Percentiles rank a stretch among this genome's conserved stretches.
Evolutionary conservation across 345 rosid species (phyloP).

Genomic region (Gossypium australe): DNA sequence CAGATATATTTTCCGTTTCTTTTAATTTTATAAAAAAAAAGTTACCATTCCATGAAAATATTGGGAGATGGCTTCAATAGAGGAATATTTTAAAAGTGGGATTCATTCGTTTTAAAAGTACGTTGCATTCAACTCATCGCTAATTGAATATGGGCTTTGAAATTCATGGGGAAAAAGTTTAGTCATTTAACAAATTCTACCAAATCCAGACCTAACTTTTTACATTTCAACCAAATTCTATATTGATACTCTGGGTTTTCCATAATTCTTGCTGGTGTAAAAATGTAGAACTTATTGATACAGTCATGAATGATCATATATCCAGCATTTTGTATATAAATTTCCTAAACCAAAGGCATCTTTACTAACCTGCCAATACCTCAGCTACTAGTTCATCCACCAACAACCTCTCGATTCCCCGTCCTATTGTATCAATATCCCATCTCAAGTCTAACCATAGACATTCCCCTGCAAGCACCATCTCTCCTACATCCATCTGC

Average conservation of each 20-base stretch:
- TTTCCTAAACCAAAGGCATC: slow-evolving; percentile 20
- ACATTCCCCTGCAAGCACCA: slow-evolving; percentile 29
- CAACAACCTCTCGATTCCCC: slow-evolving; percentile 58
- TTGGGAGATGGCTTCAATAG: no score
- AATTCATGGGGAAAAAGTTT: background rate
- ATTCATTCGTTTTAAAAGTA: no score
- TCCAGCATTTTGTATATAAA: slow-evolving; percentile 18
- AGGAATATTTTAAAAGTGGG: no score
- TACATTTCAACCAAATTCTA: background rate
- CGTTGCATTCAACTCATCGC: no score
- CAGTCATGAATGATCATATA: slow-evolving; percentile 19
- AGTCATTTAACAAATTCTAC: background rate
- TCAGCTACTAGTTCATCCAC: slow-evolving; percentile 63
- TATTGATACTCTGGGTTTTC: background rate
- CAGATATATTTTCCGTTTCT: no score
- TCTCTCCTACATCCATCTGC: slow-evolving; percentile 33
- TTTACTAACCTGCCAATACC: slow-evolving; percentile 24
- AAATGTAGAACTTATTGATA: slow-evolving; percentile 14
- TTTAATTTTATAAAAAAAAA: no score
- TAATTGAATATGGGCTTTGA: background rate
- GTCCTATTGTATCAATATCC: slow-evolving; percentile 53
- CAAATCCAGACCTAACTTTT: background rate
- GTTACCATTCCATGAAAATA: no score
- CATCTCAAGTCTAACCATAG: slow-evolving; percentile 60
- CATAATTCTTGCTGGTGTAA: slow-evolving; percentile 5